These are phyloP conservation scores for Phytophthora melonis DNA, from an alignment of 352 stramenopile genomes.

Conservation along the genomic window DNA sequence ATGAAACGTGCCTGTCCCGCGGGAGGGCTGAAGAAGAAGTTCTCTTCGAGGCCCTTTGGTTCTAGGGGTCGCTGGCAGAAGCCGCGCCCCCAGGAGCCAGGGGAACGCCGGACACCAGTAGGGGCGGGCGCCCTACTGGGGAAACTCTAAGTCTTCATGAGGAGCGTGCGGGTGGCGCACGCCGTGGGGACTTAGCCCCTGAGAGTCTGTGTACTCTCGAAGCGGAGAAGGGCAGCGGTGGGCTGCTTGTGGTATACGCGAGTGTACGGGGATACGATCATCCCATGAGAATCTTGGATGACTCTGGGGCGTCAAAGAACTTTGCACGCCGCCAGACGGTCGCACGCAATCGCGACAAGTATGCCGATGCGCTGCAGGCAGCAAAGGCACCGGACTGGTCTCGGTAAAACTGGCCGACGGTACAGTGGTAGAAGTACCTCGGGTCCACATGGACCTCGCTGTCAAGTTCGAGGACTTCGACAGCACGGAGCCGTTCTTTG, in stretches of 20 bases:
- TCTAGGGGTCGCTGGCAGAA: too few species aligned
- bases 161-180: conserved; percentile 1
- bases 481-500: conserved; percentile 6
- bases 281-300: conserved; percentile 20
- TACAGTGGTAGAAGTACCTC: not conserved
- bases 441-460: conserved; percentile 4
- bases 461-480: too few species aligned
- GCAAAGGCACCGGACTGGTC: conserved; percentile 8
- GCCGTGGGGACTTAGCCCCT: conserved; percentile 28
- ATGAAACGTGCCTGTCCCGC: too few species aligned
- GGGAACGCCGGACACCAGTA: too few species aligned
- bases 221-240: conserved; percentile 7
- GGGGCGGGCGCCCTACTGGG: too few species aligned
- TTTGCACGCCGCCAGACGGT: conserved; percentile 12
- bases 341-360: conserved; percentile 14
- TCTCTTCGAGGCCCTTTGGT: too few species aligned
- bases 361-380: conserved; percentile 10
- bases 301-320: conserved; percentile 21
- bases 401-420: conserved; percentile 13
- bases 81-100: too few species aligned
- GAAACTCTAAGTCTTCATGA: conserved; percentile 4
- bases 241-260: conserved; percentile 15
- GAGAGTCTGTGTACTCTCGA: conserved; percentile 16
- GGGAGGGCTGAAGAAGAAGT: too few species aligned
- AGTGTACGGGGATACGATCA: conserved; percentile 9